A percentile compares a stretch with the other conserved stretches of the same genome.
Conservation (phyloP, 2,329 filamentous ascomycete genomes). For the Escovopsis sp. region DNA sequence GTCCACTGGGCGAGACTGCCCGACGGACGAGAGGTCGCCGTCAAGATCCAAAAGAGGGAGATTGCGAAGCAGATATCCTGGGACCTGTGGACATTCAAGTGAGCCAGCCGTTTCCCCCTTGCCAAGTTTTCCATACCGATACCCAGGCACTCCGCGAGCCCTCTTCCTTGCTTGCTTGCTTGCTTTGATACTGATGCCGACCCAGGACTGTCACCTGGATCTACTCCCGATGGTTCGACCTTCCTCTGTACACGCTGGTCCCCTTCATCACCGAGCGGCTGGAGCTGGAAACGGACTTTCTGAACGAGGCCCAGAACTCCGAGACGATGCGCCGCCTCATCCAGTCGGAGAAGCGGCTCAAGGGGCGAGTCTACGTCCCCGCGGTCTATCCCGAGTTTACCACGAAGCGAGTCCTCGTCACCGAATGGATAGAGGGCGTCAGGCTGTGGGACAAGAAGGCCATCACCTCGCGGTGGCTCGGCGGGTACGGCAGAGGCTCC, state of each 20-base stretch:
- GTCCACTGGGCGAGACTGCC: slow-evolving; percentile 83
- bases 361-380: slow-evolving; percentile 76
- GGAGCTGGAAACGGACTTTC: slow-evolving; percentile 84
- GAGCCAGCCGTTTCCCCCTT: slow-evolving; percentile 15
- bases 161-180: too few species aligned
- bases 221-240: slow-evolving; percentile 78
- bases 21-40: slow-evolving; percentile 81
- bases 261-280: slow-evolving; percentile 90
- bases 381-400: slow-evolving; percentile 70
- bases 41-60: slow-evolving; percentile 95
- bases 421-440: slow-evolving; percentile 95
- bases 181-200: neutral
- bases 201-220: slow-evolving; percentile 60
- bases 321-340: slow-evolving; percentile 71
- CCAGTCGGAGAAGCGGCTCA: slow-evolving; percentile 57
- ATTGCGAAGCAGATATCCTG: slow-evolving; percentile 82
- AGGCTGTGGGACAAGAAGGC: slow-evolving; percentile 83
- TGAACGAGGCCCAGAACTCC: slow-evolving; percentile 80
- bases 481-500: slow-evolving; percentile 60
- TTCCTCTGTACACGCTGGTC: slow-evolving; percentile 83
- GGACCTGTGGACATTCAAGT: slow-evolving; percentile 94
- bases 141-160: too few species aligned
- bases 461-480: slow-evolving; percentile 64
- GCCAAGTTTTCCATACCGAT: too few species aligned
- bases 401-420: slow-evolving; percentile 73